These are phyloP conservation scores for Amanita muscaria DNA, from an alignment of 768 basidiomycete species.

Conservation along the genomic window DNA sequence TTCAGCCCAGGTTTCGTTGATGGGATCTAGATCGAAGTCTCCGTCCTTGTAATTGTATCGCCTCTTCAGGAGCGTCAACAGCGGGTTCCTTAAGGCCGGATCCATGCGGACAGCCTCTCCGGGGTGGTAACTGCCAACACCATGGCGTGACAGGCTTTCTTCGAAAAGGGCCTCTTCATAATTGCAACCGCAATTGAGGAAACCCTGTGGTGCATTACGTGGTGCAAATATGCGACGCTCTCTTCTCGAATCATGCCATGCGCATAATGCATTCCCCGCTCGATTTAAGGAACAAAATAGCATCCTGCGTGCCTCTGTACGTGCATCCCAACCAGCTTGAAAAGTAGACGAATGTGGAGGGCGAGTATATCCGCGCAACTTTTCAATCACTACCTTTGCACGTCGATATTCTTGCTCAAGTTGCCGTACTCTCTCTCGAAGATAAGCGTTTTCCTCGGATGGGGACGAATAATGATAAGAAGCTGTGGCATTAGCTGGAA, in stretches of 20 bases:
- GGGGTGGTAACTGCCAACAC: conserved; percentile 74
- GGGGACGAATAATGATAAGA: not conserved
- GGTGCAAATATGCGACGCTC: conserved; percentile 74
- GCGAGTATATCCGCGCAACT: conserved; percentile 17
- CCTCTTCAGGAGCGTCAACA: conserved; percentile 60
- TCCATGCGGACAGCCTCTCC: conserved; percentile 87
- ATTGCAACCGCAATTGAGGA: conserved; percentile 82
- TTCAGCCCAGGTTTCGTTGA: conserved; percentile 56
- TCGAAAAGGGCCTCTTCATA: conserved; percentile 82
- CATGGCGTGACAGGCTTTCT: conserved; percentile 71
- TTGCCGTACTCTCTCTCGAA: conserved; percentile 52
- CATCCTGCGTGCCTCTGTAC: conserved; percentile 64
- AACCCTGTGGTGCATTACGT: conserved; percentile 68
- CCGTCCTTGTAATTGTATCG: conserved; percentile 78
- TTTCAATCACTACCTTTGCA: conserved; percentile 28
- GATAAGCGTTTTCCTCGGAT: conserved; percentile 30
- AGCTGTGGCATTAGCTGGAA: conserved; percentile 3
- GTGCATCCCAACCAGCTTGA: conserved; percentile 57
- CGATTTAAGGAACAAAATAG: conserved; percentile 77
- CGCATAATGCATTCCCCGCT: conserved; percentile 81
- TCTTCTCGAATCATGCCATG: conserved; percentile 85
- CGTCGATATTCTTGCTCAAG: conserved; percentile 54
- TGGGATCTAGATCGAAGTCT: conserved; percentile 69
- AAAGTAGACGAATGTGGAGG: conserved; percentile 38
- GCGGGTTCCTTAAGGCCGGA: conserved; percentile 73